A percentile compares a stretch with the other conserved stretches of the same genome.
These are phyloP conservation scores for Diaporthe aspalathi DNA, from an alignment of 2,329 filamentous ascomycete genomes.

Conservation along the genomic window DNA sequence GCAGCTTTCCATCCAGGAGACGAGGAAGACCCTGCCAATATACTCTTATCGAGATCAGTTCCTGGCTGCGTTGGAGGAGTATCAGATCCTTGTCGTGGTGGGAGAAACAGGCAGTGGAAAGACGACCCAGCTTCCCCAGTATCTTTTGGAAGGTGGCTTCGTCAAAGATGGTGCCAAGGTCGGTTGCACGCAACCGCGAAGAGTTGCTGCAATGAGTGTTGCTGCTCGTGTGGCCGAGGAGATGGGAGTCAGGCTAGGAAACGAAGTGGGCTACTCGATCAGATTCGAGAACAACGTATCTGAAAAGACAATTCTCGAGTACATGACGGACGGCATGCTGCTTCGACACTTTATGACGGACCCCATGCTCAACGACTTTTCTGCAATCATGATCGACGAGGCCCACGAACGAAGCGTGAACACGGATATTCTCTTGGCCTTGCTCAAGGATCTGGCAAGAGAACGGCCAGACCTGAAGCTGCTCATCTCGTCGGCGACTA, in stretches of 20 bases:
- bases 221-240: slow-evolving; percentile 97
- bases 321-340: slow-evolving; percentile 98
- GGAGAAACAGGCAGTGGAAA: slow-evolving; percentile 97
- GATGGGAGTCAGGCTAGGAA: slow-evolving; percentile 88
- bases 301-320: slow-evolving; percentile 92
- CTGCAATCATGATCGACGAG: slow-evolving; percentile 95
- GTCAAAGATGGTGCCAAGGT: slow-evolving; percentile 87
- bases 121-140: slow-evolving; percentile 94
- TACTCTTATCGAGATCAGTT: slow-evolving; percentile 89
- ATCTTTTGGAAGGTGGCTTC: slow-evolving; percentile 90
- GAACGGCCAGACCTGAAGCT: slow-evolving; percentile 88
- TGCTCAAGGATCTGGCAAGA: slow-evolving; percentile 89
- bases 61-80: slow-evolving; percentile 83
- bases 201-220: slow-evolving; percentile 97
- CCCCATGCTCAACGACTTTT: slow-evolving; percentile 84
- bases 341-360: slow-evolving; percentile 91
- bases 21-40: slow-evolving; percentile 88
- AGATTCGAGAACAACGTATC: slow-evolving; percentile 93
- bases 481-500: slow-evolving; percentile 92
- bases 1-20: slow-evolving; percentile 89
- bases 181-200: slow-evolving; percentile 91
- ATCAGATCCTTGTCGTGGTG: slow-evolving; percentile 91
- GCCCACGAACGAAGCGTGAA: slow-evolving; percentile 94
- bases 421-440: slow-evolving; percentile 88
- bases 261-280: slow-evolving; percentile 94